Base-by-base conservation (phyloP, 306 rosid genomes). In the Vigna hirtella region DNA sequence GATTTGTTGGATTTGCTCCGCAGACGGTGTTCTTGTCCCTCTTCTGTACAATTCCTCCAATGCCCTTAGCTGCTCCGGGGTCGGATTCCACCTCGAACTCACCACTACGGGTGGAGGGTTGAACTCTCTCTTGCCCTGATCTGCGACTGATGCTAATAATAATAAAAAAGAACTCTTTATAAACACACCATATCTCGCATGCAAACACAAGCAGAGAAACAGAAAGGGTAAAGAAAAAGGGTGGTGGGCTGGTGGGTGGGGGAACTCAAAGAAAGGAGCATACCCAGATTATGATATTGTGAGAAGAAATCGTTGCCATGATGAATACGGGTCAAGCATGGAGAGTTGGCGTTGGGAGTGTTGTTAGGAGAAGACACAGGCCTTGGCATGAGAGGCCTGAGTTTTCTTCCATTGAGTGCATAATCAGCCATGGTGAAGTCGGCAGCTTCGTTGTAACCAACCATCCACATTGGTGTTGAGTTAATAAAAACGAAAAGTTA, bases 41-140 rank as follows among this genome's bases (percentile, higher is more conserved):
- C 88, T 84, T 53, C 90, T 76, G 51, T 95, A 95, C 43, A 95
- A 66, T 16, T 95, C 98, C 62, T 95, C 98, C 3, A 95, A 81
- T 22, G 92, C 89, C 77, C 96, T 89, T 2, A 95, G 65, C 86
- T 95, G 98, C 69, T 95, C 98, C 14, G 91, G 88, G 2, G 98
- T 91, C 0, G 98, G 98, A 77, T 95, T 95, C 98, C 98, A 95
- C 80, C 98, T 89, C 32, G 98, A 91, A 73, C 97, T 95, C 85
- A 88, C 96, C 71, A 88, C 90, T 14, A 88, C 91, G 1, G 93
- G 82, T 18, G 50, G 50, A 53, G 89, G 66, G 26, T 72, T 81
- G 75, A 83, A 79, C 74, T 90, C 94, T 69, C 87, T 92, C 87
- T 88, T 86, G 52, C 76, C 84, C 58, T 92, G 89, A 56, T 86